Conservation (phyloP, 306 rosid species). For the Oemleria cerasiformis region DNA sequence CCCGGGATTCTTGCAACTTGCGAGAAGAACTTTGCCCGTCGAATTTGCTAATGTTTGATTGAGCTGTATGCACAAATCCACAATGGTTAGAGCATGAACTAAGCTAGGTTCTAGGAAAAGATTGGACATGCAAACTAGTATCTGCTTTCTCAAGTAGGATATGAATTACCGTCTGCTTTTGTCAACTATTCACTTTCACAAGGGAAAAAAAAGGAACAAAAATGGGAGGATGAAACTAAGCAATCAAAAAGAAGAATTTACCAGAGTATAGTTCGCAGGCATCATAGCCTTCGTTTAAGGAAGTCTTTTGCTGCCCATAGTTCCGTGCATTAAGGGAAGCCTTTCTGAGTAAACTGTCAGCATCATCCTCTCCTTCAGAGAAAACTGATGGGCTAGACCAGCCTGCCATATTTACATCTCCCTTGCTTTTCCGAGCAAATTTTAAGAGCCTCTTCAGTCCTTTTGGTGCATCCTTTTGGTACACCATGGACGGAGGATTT, state of each 20-base stretch:
- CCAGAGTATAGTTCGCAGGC: constrained; percentile 47
- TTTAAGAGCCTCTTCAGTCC: constrained; percentile 91
- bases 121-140: not conserved
- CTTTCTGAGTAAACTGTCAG: constrained; percentile 72
- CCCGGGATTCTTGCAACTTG: constrained; percentile 56
- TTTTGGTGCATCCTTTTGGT: constrained; percentile 90
- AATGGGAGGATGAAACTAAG: constrained; percentile 1
- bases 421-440: constrained; percentile 93
- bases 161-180: not conserved
- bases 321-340: constrained; percentile 60
- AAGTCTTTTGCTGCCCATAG: constrained; percentile 64
- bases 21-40: constrained; percentile 47
- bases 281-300: constrained; percentile 51
- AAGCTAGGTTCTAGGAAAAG: not conserved
- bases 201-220: not conserved
- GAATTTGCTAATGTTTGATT: constrained; percentile 46
- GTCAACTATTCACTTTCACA: not conserved
- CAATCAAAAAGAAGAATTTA: constrained; percentile 25
- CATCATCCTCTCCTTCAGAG: constrained; percentile 97
- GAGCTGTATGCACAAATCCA: constrained; percentile 34
- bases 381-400: constrained; percentile 94
- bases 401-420: constrained; percentile 65
- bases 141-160: not conserved
- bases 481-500: constrained; percentile 74
- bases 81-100: constrained; percentile 16